phyloP scores from a whole-genome alignment of 2,329 filamentous ascomycete genomes.

The Rhynchosporium secalis region DNA sequence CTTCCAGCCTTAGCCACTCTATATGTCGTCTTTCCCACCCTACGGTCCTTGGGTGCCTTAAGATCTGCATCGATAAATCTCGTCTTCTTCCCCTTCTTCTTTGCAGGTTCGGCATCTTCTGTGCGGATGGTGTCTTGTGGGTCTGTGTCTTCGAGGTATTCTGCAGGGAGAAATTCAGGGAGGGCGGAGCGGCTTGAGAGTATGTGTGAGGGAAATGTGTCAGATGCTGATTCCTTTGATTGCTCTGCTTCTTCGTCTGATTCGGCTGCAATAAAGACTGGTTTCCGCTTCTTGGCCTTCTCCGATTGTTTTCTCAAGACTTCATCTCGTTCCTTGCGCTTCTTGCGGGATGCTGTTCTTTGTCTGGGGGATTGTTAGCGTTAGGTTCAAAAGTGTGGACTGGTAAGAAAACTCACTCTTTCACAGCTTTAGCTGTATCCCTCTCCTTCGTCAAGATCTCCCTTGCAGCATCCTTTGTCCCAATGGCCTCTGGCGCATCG shows the following conservation, averaged over 20 bases:
- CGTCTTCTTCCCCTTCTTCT: constrained; percentile 32
- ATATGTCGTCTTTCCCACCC: constrained; percentile 37
- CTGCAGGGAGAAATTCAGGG: constrained; percentile 36
- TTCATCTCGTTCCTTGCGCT: constrained; percentile 36
- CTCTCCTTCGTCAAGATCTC: constrained; percentile 26
- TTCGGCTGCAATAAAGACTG: background rate
- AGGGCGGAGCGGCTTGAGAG: constrained; percentile 21
- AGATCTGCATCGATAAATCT: constrained; percentile 34
- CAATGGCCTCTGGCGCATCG: constrained; percentile 38
- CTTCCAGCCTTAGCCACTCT: constrained; percentile 30
- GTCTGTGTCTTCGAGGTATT: constrained; percentile 37
- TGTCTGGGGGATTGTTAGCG: constrained; percentile 30
- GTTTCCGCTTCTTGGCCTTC: constrained; percentile 32
- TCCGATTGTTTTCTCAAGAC: constrained; percentile 34
- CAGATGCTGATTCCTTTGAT: background rate
- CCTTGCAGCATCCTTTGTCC: constrained; percentile 31
- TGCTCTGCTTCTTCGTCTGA: constrained; percentile 3
- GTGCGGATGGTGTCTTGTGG: constrained; percentile 14
- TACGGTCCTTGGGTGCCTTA: constrained; percentile 36
- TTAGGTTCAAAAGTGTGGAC: background rate
- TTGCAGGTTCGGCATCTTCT: background rate
- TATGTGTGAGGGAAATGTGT: background rate
- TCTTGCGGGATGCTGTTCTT: constrained; percentile 32
- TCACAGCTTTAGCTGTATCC: constrained; percentile 35
- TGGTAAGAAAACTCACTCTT: constrained; percentile 31